Evolutionary conservation across 345 rosid genomes (phyloP).

Genomic region (Eutrema heterophyllum): DNA sequence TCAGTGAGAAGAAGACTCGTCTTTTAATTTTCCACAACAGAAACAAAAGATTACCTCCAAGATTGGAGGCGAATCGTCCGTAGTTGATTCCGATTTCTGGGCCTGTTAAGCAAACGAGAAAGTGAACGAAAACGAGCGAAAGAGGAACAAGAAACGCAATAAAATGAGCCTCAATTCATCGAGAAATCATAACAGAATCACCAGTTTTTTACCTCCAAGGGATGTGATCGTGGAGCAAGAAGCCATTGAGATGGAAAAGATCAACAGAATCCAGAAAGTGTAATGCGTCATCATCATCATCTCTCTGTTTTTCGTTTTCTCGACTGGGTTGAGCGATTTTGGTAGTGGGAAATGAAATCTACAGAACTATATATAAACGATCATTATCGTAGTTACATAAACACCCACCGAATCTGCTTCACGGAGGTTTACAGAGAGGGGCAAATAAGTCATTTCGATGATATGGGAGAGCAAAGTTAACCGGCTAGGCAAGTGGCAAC

Average conservation of each 20-base stretch:
- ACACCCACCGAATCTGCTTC: not conserved
- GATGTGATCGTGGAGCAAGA: constrained; percentile 5
- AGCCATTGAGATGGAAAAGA: not conserved
- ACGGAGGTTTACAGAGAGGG: not conserved
- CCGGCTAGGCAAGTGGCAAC: not conserved
- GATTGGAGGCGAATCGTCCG: constrained; percentile 16
- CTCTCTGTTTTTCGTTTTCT: constrained; percentile 3
- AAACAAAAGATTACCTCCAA: not conserved
- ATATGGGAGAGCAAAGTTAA: not conserved
- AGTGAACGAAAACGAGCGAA: constrained; percentile 1
- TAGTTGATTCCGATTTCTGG: constrained; percentile 12
- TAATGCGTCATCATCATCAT: not conserved
- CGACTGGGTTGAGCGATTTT: constrained; percentile 5
- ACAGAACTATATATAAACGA: constrained; percentile 10
- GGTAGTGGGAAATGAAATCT: not conserved
- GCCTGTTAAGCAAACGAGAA: not conserved
- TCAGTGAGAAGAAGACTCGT: not conserved
- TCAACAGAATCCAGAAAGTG: not conserved
- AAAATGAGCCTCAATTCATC: not conserved
- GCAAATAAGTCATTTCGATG: not conserved
- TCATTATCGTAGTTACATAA: not conserved
- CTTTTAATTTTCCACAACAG: not conserved
- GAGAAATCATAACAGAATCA: not conserved
- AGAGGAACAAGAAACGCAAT: not conserved
- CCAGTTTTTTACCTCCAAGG: not conserved